Conservation (phyloP, 352 stramenopile species). For the Bremia lactucae region DNA sequence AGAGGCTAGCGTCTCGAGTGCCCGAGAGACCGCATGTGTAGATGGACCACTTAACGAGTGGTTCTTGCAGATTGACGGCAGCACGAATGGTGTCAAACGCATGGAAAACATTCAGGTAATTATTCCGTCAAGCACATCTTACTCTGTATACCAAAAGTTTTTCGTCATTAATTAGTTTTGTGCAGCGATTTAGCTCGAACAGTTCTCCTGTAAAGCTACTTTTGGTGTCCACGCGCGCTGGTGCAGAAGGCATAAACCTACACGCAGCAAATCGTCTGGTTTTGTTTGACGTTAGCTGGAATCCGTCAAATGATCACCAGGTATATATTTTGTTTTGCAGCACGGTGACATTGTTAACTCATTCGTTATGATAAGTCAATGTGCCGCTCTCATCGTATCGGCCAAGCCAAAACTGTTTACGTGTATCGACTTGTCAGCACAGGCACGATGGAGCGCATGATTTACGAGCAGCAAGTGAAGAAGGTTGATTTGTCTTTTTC, state of each 20-base stretch:
- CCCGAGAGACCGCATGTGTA: constrained; percentile 1
- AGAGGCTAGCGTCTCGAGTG: neutral
- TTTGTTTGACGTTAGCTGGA: constrained; percentile 88
- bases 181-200: constrained; percentile 48
- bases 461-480: constrained; percentile 86
- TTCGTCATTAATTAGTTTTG: neutral
- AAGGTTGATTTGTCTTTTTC: constrained; percentile 72
- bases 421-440: constrained; percentile 89
- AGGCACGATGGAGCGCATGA: constrained; percentile 88
- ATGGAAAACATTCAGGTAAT: constrained; percentile 79
- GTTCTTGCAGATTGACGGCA: constrained; percentile 78
- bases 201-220: constrained; percentile 52
- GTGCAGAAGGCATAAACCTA: constrained; percentile 85
- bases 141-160: no score
- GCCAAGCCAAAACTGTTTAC: constrained; percentile 81
- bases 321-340: no score
- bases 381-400: constrained; percentile 87
- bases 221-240: constrained; percentile 68
- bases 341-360: no score
- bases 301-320: constrained; percentile 85
- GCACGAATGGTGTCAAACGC: constrained; percentile 57
- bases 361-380: no score
- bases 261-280: constrained; percentile 85
- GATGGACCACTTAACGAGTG: constrained; percentile 27
- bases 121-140: neutral